These are phyloP conservation scores for Plasmodium adleri DNA, from an alignment of 169 alveolate species.

Conservation along the genomic window DNA sequence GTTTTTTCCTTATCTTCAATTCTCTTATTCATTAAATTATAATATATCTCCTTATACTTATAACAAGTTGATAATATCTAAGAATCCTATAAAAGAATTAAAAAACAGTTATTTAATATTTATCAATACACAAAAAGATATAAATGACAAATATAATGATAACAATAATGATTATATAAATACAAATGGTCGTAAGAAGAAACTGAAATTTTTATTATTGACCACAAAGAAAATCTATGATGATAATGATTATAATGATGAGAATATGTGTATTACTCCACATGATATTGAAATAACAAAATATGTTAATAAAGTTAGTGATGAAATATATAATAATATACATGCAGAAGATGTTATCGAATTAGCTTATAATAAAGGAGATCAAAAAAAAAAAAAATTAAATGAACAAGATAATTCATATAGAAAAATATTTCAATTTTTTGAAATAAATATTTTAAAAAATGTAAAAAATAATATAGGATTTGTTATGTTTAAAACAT, in stretches of 20 bases:
- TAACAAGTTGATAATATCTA: slow-evolving; percentile 31
- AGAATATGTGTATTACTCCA: slow-evolving; percentile 18
- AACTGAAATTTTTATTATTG: slow-evolving; percentile 24
- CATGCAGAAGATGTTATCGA: slow-evolving; percentile 66
- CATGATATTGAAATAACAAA: slow-evolving; percentile 29
- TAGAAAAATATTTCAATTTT: slow-evolving; percentile 28
- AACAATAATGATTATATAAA: background rate
- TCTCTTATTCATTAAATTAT: slow-evolving; percentile 41
- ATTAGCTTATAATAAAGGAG: slow-evolving; percentile 45
- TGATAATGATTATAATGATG: slow-evolving; percentile 3
- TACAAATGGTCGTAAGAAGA: slow-evolving; percentile 20
- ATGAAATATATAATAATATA: background rate
- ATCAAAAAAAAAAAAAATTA: slow-evolving; percentile 33
- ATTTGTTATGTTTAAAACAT: slow-evolving; percentile 48
- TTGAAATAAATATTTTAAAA: slow-evolving; percentile 66
- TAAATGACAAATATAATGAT: background rate
- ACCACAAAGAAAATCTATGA: slow-evolving; percentile 38
- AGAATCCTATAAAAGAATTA: slow-evolving; percentile 53
- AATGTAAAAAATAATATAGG: slow-evolving; percentile 47
- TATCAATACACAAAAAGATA: slow-evolving; percentile 30
- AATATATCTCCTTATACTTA: slow-evolving; percentile 51
- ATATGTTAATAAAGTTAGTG: slow-evolving; percentile 38
- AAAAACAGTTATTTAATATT: slow-evolving; percentile 66
- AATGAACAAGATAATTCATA: slow-evolving; percentile 45
- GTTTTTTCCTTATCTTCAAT: slow-evolving; percentile 53